Base-by-base conservation (phyloP, 495 filamentous ascomycete species). In the Hypoxylon rickii region DNA sequence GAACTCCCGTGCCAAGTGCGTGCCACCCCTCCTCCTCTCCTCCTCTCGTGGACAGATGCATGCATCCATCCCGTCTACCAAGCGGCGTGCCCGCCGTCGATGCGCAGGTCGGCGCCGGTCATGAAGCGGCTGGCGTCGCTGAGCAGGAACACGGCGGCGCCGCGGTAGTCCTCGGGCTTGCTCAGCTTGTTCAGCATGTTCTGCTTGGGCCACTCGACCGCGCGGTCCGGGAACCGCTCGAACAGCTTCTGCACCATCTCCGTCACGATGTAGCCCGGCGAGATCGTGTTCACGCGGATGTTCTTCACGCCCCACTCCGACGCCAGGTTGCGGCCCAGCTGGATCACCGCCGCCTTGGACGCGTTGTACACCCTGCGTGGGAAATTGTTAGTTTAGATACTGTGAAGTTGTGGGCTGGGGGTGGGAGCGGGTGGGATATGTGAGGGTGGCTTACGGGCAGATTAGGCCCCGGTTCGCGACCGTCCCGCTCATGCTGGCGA, bases 211-310 rank as follows among this genome's bases (percentile, higher is more conserved):
- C 92, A 97, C 42, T 87, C 84, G 19, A 81, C 79, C 50, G 76
- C 76, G 29, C 90, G 80, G 72, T 96, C 90, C 5, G 90, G 89
- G 62, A 78, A 89, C 44, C 86, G 67, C 34, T 86, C 74, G 60
- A 96, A 93, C 22, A 96, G 77, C 38, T 84, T 80, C 66, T 88
- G 84, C 8, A 93, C 90, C 91, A 96, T 95, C 24, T 83, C 80
- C n/a, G 92, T 96, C 44, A 94, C 84, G 59, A 97, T 96, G 68
- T 97, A 97, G 24, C 93, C 93, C 0, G 93, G 93, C 11, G 90
- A 96, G 63, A 97, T 86, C 33, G 92, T 95, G 76, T 97, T 97
- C 55, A 96, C 92, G 2, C 93, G 88, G 70, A 97, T 97, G 44
- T 86, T 87, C 70, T 93, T 81, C 39, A 73, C 65, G 19, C 93